phyloP scores from a whole-genome alignment of 2,329 filamentous ascomycete genomes.

The Zalaria sp. region DNA sequence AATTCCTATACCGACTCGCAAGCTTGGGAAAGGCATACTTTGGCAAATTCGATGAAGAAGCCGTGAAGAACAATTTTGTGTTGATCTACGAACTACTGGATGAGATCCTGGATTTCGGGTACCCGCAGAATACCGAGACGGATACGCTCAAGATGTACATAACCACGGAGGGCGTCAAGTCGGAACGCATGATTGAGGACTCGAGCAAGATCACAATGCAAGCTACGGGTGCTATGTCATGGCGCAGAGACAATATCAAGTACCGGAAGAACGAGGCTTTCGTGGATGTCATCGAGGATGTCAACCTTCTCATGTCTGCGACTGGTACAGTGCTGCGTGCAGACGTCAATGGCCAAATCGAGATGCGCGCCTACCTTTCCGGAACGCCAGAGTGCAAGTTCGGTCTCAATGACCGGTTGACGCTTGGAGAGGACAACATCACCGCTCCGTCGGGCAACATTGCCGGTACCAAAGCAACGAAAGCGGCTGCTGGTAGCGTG shows the following conservation, averaged over 20 bases:
- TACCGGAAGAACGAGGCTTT: conserved; percentile 99
- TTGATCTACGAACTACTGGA: conserved; percentile 94
- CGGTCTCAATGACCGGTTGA: conserved; percentile 84
- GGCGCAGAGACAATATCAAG: conserved; percentile 93
- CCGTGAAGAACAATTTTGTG: conserved; percentile 99
- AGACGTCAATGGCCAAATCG: conserved; percentile 91
- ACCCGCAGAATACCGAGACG: conserved; percentile 96
- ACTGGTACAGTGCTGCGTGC: conserved; percentile 88
- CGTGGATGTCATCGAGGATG: conserved; percentile 97
- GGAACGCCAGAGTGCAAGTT: conserved; percentile 99
- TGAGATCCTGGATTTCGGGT: conserved; percentile 97
- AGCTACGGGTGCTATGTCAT: conserved; percentile 89
- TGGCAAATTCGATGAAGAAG: conserved; percentile 97
- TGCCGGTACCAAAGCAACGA: conserved; percentile 75
- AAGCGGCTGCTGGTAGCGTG: conserved; percentile 88
- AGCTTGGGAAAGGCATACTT: conserved; percentile 90
- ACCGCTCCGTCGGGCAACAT: conserved; percentile 59
- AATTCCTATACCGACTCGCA: conserved; percentile 90
- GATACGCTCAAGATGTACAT: conserved; percentile 99
- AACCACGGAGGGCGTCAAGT: conserved; percentile 96
- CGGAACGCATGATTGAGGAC: conserved; percentile 59
- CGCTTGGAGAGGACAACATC: conserved; percentile 56
- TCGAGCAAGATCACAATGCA: conserved; percentile 99
- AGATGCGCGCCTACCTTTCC: conserved; percentile 95
- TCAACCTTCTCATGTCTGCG: conserved; percentile 98